Percentiles rank a stretch among this genome's conserved stretches.
These are phyloP conservation scores for Phytophthora agathidicida DNA, from an alignment of 352 stramenopile genomes.

Conservation along the genomic window DNA sequence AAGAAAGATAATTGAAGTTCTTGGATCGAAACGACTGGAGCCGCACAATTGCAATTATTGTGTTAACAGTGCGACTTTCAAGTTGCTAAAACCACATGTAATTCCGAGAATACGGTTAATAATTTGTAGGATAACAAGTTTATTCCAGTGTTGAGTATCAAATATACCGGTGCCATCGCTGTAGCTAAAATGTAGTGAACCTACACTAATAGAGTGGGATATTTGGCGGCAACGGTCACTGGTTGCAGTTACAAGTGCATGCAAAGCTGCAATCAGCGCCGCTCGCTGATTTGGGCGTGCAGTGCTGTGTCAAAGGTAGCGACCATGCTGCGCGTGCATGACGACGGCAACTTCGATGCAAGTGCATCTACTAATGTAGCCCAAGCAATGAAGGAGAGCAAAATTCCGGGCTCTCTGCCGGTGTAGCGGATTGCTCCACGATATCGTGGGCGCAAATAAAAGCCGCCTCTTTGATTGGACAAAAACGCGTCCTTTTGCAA, in stretches of 20 bases:
- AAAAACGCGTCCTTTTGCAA: too few species aligned
- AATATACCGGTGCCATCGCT: not conserved
- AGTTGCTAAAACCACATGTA: not conserved
- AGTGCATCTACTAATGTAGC: too few species aligned
- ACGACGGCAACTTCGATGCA: too few species aligned
- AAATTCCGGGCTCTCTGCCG: too few species aligned
- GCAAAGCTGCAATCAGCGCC: not conserved
- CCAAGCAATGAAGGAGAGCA: too few species aligned
- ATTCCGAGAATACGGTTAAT: not conserved
- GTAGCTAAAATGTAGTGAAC: constrained; percentile 15
- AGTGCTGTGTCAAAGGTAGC: too few species aligned
- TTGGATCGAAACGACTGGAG: constrained; percentile 9
- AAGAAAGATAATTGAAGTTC: not conserved
- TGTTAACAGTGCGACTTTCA: not conserved
- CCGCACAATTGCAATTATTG: not conserved
- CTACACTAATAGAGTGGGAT: constrained; percentile 10
- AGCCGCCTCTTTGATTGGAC: too few species aligned
- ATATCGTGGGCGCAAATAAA: too few species aligned
- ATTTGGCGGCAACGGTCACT: not conserved
- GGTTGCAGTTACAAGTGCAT: too few species aligned
- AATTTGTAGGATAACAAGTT: not conserved
- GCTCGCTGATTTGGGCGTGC: not conserved
- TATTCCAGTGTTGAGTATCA: not conserved
- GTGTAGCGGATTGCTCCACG: too few species aligned
- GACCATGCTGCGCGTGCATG: too few species aligned